These are phyloP conservation scores for Penicillium crustosum DNA, from an alignment of 2,329 filamentous ascomycete genomes.

Conservation along the genomic window DNA sequence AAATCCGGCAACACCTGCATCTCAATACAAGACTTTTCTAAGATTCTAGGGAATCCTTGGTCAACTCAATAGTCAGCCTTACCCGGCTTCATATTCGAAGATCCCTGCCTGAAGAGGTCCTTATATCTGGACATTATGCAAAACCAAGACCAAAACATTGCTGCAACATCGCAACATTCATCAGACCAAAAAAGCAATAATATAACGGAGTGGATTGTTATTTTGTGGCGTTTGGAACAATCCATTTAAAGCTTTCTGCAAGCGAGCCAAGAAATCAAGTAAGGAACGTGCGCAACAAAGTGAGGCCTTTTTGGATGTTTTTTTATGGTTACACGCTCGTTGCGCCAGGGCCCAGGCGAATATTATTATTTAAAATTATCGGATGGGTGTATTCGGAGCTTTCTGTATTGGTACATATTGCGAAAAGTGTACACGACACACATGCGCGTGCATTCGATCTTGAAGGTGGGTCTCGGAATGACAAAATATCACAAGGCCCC, in stretches of 20 bases:
- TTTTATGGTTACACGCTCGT: neutral
- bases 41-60: neutral
- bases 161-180: neutral
- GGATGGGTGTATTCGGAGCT: neutral
- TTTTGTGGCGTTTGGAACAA: neutral
- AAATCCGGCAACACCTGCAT: neutral
- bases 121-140: neutral
- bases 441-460: neutral
- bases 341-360: neutral
- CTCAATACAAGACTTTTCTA: neutral
- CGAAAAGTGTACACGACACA: neutral
- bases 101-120: neutral
- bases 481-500: neutral
- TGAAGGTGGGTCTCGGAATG: conserved; percentile 2
- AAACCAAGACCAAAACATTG: neutral
- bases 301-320: neutral
- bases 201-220: neutral
- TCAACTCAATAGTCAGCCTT: neutral
- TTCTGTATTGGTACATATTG: neutral
- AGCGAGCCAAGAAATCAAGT: conserved; percentile 5
- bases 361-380: neutral
- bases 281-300: neutral
- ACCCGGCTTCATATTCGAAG: neutral
- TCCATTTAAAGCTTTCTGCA: neutral
- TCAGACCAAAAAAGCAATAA: neutral